Base-by-base conservation (phyloP, 169 alveolate genomes). In the Plasmodium adleri region DNA sequence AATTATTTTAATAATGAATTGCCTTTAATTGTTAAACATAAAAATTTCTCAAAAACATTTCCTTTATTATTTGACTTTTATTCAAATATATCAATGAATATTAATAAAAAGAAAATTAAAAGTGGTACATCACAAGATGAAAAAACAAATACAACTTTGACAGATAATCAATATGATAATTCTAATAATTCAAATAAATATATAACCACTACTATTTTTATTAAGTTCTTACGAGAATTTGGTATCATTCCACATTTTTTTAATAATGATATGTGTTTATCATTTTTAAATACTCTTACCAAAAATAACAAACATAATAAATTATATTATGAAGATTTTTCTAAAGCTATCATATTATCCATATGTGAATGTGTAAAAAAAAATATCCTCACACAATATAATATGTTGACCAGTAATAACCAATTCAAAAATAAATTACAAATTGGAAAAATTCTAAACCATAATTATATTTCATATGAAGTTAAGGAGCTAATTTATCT, bases 161-260 rank as follows among this genome's bases (percentile, higher is more conserved):
- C 10, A 22, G 9, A 4, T 17, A 49, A 24, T 22, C 39, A 39
- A 26, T 13, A 28, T 32, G 26, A 10, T 17, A 28, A 43, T 39
- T 39, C 64, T n/a, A 26, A 8, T 9, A 67, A 76, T 12, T 39
- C 47, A 39, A 59, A 62, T 13, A 72, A 70, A 20, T 32, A 86
- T 52, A 70, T 94, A 13, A 88, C 95, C 28, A 60, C 90, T 0
- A 68, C 95, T 20, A 92, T 88, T 58, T 92, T 94, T 60, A 93
- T 94, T 26, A 86, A 85, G 32, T 88, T 94, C 56, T 90, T 93
- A 45, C 70, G 96, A 13, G 96, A 94, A 66, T 94, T 94, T 62
- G 93, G 92, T 56, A 47, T 94, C 22, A 88, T 94, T 4, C 96
- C 96, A 1, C 95, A 94, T 17, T 91, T 92, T 72, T 88, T 86